These are phyloP conservation scores for Potentilla sterilis DNA, from an alignment of 306 rosid species.

Conservation along the genomic window DNA sequence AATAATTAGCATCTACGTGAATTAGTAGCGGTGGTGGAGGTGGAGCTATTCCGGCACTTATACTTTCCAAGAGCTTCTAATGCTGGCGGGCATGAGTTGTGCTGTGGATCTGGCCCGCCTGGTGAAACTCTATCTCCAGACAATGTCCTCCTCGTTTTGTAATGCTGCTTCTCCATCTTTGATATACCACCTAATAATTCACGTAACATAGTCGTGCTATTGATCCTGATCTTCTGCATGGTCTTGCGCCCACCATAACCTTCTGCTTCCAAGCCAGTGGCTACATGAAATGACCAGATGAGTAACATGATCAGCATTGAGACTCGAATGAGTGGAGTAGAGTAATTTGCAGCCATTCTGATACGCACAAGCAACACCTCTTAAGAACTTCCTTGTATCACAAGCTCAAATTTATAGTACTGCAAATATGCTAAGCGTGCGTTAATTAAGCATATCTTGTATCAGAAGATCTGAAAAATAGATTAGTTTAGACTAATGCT, in stretches of 20 bases:
- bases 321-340: background rate
- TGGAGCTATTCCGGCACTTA: background rate
- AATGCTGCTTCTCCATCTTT: background rate
- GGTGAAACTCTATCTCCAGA: constrained; percentile 4
- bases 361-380: background rate
- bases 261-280: constrained; percentile 10
- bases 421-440: background rate
- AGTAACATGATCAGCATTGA: constrained; percentile 20
- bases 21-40: background rate
- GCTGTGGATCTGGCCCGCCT: constrained; percentile 21
- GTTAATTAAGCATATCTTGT: background rate
- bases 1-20: background rate
- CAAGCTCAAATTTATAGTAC: constrained; percentile 19
- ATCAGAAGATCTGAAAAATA: background rate
- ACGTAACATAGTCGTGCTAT: constrained; percentile 1
- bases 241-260: constrained; percentile 9
- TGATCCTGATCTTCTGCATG: constrained; percentile 7
- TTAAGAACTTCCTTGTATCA: background rate
- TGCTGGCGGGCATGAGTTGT: background rate
- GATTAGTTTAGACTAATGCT: background rate
- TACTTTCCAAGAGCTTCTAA: no score
- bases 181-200: constrained; percentile 8
- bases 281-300: constrained; percentile 5
- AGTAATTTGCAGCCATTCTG: constrained; percentile 13
- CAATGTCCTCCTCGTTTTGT: background rate